Evolutionary conservation across 495 filamentous ascomycete genomes (phyloP).

Genomic region (Penicillium daleae): DNA sequence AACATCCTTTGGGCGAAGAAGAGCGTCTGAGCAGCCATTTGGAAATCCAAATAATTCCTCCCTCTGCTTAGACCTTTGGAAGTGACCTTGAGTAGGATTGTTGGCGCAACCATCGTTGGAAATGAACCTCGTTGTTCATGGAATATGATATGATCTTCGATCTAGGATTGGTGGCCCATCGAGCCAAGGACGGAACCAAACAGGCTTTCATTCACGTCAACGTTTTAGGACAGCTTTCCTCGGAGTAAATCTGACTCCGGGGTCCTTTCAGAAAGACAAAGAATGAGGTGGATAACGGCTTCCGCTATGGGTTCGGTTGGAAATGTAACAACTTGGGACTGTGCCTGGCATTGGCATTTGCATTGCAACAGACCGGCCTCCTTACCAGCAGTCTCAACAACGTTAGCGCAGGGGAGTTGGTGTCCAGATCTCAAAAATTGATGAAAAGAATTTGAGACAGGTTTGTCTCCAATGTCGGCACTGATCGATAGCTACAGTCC

Average conservation of each 20-base stretch:
- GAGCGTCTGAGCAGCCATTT: neutral
- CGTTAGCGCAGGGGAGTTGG: neutral
- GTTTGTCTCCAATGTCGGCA: slow-evolving; percentile 15
- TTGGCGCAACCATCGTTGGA: neutral
- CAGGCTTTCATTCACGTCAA: neutral
- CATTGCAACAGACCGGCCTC: neutral
- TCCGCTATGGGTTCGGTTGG: slow-evolving; percentile 15
- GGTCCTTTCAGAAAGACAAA: neutral
- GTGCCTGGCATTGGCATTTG: slow-evolving; percentile 24
- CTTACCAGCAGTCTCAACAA: neutral
- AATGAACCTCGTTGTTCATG: slow-evolving; percentile 4
- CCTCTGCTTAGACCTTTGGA: neutral
- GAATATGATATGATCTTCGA: slow-evolving; percentile 4
- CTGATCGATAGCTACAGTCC: slow-evolving; percentile 8
- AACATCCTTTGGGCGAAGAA: neutral
- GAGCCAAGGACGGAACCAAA: neutral
- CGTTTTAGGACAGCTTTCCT: neutral
- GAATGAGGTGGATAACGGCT: neutral
- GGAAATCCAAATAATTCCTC: neutral
- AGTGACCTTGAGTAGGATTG: neutral
- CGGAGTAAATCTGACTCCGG: too few relatives aligned
- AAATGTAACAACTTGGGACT: slow-evolving; percentile 24
- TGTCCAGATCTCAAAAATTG: neutral
- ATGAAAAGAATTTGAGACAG: neutral
- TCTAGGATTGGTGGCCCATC: neutral